Conservation (phyloP, 192 early-diverging fungal genomes). For the Rhizoclosmatium globosum region DNA sequence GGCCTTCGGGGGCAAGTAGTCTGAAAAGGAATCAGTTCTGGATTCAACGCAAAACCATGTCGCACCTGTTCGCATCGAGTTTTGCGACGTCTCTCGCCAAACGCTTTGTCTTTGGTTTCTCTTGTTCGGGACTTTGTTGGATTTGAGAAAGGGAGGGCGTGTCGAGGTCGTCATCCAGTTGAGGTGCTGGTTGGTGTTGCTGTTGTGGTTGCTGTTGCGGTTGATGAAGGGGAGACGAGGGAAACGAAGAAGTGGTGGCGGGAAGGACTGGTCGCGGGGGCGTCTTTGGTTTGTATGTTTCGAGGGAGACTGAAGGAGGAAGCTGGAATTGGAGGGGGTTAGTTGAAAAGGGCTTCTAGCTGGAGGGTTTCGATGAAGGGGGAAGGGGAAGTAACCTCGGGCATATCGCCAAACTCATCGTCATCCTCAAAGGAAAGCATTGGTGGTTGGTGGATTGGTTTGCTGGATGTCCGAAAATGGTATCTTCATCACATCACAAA, state of each 20-base stretch:
- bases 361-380: too few relatives aligned
- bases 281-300: neutral
- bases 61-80: slow-evolving; percentile 39
- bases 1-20: slow-evolving; percentile 38
- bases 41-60: neutral
- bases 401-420: too few relatives aligned
- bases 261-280: too few relatives aligned
- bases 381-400: too few relatives aligned
- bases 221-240: neutral
- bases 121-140: too few relatives aligned
- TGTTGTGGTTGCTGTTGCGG: neutral
- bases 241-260: neutral
- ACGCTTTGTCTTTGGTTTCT: slow-evolving; percentile 14
- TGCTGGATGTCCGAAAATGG: too few relatives aligned
- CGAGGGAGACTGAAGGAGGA: neutral
- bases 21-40: slow-evolving; percentile 17
- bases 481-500: too few relatives aligned
- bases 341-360: too few relatives aligned
- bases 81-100: slow-evolving; percentile 32
- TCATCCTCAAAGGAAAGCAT: too few relatives aligned
- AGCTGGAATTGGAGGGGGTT: too few relatives aligned
- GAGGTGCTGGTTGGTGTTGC: neutral
- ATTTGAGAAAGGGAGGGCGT: too few relatives aligned
- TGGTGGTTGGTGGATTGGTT: too few relatives aligned
- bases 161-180: neutral